Conservation (phyloP, 768 basidiomycete species). For the Mycena amicta region DNA sequence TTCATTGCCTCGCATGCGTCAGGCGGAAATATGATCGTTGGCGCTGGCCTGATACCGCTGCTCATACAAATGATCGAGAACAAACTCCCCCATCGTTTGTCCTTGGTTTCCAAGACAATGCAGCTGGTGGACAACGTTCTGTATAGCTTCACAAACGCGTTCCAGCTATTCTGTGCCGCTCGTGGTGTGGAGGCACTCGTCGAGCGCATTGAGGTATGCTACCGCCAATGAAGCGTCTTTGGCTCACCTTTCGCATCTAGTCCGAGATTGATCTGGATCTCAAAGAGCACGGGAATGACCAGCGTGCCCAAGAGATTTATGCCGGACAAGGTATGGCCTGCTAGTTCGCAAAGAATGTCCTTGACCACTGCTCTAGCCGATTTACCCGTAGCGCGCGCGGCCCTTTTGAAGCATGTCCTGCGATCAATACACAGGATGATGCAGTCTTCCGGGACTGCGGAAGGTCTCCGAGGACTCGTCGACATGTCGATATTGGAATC, state of each 20-base stretch:
- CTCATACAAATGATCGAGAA: slow-evolving; percentile 90
- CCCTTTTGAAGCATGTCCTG: slow-evolving; percentile 86
- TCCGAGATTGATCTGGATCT: slow-evolving; percentile 71
- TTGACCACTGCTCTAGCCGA: slow-evolving; percentile 47
- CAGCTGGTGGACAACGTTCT: slow-evolving; percentile 90
- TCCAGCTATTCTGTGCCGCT: slow-evolving; percentile 82
- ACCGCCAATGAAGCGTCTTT: slow-evolving; percentile 6
- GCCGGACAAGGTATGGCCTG: slow-evolving; percentile 51
- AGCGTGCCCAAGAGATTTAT: slow-evolving; percentile 47
- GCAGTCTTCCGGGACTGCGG: slow-evolving; percentile 92
- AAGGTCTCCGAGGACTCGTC: slow-evolving; percentile 91
- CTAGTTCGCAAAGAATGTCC: slow-evolving; percentile 2
- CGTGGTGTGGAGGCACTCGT: slow-evolving; percentile 87
- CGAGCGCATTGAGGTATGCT: slow-evolving; percentile 79
- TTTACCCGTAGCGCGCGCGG: slow-evolving; percentile 72
- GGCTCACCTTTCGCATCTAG: slow-evolving; percentile 35
- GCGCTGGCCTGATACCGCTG: slow-evolving; percentile 87
- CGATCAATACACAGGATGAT: slow-evolving; percentile 97
- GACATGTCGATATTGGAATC: slow-evolving; percentile 86
- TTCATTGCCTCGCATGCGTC: slow-evolving; percentile 83
- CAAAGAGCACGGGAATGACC: slow-evolving; percentile 51
- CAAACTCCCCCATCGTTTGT: slow-evolving; percentile 64
- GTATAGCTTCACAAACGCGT: slow-evolving; percentile 86
- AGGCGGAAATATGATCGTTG: slow-evolving; percentile 92
- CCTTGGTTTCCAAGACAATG: slow-evolving; percentile 86